These are phyloP conservation scores for Aureobasidium subglaciale DNA, from an alignment of 2,329 filamentous ascomycete genomes.

Conservation along the genomic window DNA sequence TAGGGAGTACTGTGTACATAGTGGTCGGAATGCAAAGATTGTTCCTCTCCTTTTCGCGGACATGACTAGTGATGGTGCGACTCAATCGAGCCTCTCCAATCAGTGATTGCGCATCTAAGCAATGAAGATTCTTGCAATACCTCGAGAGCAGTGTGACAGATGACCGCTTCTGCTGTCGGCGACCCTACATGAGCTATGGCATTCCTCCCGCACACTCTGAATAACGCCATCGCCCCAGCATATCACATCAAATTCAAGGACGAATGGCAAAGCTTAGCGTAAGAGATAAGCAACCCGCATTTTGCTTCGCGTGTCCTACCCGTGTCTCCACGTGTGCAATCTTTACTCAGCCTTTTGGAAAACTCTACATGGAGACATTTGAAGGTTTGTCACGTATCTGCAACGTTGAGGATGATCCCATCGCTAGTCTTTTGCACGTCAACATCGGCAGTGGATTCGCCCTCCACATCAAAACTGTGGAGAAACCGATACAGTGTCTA, in stretches of 20 bases:
- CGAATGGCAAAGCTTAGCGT: neutral
- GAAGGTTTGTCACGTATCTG: neutral
- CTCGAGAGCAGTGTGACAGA: too few relatives aligned
- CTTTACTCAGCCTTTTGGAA: neutral
- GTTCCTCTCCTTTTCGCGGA: too few relatives aligned
- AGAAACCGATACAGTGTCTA: neutral
- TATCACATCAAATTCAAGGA: neutral
- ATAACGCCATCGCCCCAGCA: neutral
- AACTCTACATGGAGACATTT: neutral
- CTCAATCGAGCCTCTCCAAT: too few relatives aligned
- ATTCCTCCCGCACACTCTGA: neutral
- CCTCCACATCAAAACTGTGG: neutral
- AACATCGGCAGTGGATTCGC: neutral
- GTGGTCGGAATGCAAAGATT: too few relatives aligned
- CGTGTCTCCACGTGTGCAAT: neutral
- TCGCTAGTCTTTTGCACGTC: constrained; percentile 13
- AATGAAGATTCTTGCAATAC: too few relatives aligned
- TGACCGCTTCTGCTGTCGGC: neutral
- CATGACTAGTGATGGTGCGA: too few relatives aligned
- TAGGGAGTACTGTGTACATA: neutral
- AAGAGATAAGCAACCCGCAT: neutral
- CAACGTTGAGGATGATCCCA: constrained; percentile 16
- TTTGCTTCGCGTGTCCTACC: neutral
- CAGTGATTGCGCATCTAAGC: too few relatives aligned
- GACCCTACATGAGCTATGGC: neutral